Conservation (phyloP, 228 moss, liverwort and hornwort species). For the Sphagnum magellanicum region DNA sequence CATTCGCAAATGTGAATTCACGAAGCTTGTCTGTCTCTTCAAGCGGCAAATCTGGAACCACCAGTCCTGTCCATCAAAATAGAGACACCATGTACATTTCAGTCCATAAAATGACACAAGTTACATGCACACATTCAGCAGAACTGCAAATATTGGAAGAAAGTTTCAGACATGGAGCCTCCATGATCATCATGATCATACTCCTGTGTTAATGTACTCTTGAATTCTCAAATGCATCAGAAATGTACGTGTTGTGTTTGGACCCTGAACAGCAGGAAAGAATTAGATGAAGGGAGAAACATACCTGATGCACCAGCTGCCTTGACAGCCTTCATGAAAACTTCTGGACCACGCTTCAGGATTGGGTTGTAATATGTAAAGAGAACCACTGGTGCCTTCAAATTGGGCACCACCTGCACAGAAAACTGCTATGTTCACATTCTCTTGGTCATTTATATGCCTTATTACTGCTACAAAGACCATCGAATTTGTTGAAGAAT, state of each 20-base stretch:
- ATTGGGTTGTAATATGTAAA: constrained; percentile 83
- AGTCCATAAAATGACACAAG: no score
- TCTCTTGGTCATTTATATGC: no score
- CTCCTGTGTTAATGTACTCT: background rate
- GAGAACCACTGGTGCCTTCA: constrained; percentile 67
- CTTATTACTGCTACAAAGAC: no score
- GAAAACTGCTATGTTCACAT: no score
- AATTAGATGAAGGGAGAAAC: no score
- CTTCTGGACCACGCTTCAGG: constrained; percentile 48
- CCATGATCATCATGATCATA: background rate
- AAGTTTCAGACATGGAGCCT: background rate
- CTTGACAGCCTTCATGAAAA: constrained; percentile 57
- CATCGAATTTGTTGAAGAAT: no score
- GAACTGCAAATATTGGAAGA: no score
- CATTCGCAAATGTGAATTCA: constrained; percentile 30
- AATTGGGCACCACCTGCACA: constrained; percentile 43
- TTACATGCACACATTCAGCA: no score
- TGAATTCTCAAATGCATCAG: background rate
- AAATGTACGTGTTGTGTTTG: background rate
- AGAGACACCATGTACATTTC: no score
- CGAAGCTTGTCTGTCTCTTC: constrained; percentile 62
- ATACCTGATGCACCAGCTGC: constrained; percentile 67
- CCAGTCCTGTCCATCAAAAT: constrained; percentile 35
- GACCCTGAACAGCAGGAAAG: no score
- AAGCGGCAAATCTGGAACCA: constrained; percentile 76